Conservation (phyloP, 129 eudicot genomes). For the Flaveria robusta region DNA sequence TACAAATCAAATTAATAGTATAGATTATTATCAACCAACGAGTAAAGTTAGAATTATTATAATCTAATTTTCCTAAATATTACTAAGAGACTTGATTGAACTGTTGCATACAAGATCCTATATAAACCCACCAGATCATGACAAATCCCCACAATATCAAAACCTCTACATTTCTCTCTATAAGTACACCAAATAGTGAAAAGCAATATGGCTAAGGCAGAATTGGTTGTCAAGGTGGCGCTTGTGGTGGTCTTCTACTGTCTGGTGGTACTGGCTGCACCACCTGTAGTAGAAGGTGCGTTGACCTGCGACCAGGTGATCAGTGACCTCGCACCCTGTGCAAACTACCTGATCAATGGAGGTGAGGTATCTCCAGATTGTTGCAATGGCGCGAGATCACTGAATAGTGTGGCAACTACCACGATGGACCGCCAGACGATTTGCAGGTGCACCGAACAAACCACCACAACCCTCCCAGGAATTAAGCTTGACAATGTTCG, state of each 20-base stretch:
- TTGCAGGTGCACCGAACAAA: constrained; percentile 32
- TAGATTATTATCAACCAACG: too few relatives aligned
- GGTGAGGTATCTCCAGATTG: constrained; percentile 31
- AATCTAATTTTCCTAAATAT: too few relatives aligned
- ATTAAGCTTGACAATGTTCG: constrained; percentile 27
- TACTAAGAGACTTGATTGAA: too few relatives aligned
- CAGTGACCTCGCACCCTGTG: constrained; percentile 24
- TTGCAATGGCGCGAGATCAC: constrained; percentile 35
- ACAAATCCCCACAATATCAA: constrained; percentile 1
- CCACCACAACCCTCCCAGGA: constrained; percentile 1
- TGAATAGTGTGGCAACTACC: constrained; percentile 30
- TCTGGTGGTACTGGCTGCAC: constrained; percentile 14
- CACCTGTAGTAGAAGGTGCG: constrained; percentile 6
- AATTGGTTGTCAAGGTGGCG: constrained; percentile 14
- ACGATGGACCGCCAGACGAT: constrained; percentile 35
- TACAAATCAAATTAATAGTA: too few relatives aligned
- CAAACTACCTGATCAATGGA: constrained; percentile 25
- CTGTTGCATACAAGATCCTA: constrained; percentile 1
- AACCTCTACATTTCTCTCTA: not conserved
- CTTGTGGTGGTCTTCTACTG: constrained; percentile 12
- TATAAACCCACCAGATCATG: not conserved
- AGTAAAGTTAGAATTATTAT: too few relatives aligned
- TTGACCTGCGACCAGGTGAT: constrained; percentile 28
- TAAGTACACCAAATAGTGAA: not conserved
- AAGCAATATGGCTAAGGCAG: constrained; percentile 16